These are phyloP conservation scores for Fusarium oligoseptatum DNA, from an alignment of 2,329 filamentous ascomycete species.

Conservation along the genomic window DNA sequence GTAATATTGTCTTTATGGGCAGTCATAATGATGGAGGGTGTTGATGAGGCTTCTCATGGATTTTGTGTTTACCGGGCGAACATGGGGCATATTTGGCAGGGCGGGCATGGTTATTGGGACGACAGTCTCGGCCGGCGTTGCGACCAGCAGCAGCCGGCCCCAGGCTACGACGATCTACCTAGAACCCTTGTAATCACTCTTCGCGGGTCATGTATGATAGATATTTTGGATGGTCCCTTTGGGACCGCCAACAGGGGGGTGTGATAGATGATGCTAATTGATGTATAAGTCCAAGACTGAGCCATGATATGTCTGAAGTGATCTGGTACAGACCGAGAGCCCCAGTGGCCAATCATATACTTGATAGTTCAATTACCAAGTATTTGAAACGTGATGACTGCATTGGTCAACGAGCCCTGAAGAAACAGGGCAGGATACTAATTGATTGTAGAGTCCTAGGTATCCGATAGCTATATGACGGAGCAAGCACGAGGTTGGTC, in stretches of 20 bases:
- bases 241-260: constrained; percentile 15
- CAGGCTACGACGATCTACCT: constrained; percentile 48
- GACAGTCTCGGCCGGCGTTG: constrained; percentile 44
- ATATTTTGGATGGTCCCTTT: constrained; percentile 32
- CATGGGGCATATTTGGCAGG: constrained; percentile 47
- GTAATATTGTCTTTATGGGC: constrained; percentile 46
- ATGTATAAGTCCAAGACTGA: constrained; percentile 17
- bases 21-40: constrained; percentile 49
- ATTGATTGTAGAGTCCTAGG: no score
- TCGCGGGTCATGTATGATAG: constrained; percentile 49
- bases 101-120: constrained; percentile 48
- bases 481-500: neutral
- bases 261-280: constrained; percentile 40
- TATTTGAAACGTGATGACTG: neutral
- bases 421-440: neutral
- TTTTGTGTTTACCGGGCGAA: constrained; percentile 48
- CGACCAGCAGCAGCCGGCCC: constrained; percentile 35
- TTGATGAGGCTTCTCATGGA: constrained; percentile 48
- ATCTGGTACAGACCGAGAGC: neutral
- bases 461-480: no score
- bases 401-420: neutral
- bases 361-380: neutral
- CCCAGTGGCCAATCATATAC: neutral
- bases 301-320: neutral
- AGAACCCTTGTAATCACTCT: constrained; percentile 50